Evolutionary conservation across 371 early-diverging fungal genomes (phyloP).

Genomic region (Parasitella parasitica): DNA sequence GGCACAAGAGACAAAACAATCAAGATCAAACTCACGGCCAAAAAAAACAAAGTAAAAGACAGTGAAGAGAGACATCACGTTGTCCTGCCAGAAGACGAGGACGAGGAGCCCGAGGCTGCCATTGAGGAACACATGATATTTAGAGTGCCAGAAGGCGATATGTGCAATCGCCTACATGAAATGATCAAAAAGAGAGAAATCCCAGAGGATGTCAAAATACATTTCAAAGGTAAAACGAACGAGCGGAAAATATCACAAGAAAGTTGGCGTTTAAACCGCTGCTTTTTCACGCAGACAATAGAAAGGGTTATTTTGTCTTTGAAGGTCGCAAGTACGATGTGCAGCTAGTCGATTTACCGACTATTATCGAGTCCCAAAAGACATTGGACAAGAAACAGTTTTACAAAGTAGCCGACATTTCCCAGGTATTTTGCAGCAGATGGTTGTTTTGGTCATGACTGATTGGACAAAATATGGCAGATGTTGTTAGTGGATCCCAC

Average conservation of each 20-base stretch:
- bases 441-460: not conserved
- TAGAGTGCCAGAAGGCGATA: constrained; percentile 68
- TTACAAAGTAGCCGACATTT: constrained; percentile 98
- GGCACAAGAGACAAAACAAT: constrained; percentile 27
- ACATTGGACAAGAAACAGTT: constrained; percentile 94
- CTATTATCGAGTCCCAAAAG: constrained; percentile 96
- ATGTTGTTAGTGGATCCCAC: constrained; percentile 63
- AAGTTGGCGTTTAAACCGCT: not conserved
- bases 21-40: constrained; percentile 36
- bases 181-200: constrained; percentile 69
- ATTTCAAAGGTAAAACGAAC: constrained; percentile 56
- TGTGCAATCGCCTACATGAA: constrained; percentile 64
- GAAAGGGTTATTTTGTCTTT: constrained; percentile 71
- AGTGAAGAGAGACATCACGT: not conserved
- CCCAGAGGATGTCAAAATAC: constrained; percentile 63
- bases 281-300: constrained; percentile 49
- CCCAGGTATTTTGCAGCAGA: constrained; percentile 64
- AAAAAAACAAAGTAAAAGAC: constrained; percentile 6
- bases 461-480: constrained; percentile 21
- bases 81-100: constrained; percentile 36
- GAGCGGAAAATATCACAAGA: too few relatives aligned
- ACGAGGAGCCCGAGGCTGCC: constrained; percentile 64
- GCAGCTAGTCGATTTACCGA: constrained; percentile 91
- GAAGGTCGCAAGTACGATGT: constrained; percentile 61
- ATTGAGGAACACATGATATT: constrained; percentile 82